These are phyloP conservation scores for Geotrichum restrictum DNA, from an alignment of 1,139 yeast genomes.

Conservation along the genomic window DNA sequence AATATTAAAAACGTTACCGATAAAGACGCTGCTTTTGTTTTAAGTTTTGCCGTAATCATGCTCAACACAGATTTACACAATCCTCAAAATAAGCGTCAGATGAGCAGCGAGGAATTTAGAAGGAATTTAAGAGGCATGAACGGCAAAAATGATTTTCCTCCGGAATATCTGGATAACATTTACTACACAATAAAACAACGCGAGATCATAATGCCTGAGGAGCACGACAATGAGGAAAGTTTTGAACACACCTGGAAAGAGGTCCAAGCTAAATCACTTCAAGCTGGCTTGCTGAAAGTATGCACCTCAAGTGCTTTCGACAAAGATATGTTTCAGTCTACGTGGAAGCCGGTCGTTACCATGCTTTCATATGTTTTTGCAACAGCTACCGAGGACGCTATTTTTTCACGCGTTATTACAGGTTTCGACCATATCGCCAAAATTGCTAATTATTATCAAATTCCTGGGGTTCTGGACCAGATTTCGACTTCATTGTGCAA, in stretches of 20 bases:
- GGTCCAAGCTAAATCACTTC: constrained; percentile 49
- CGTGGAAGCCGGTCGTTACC: constrained; percentile 59
- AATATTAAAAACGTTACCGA: constrained; percentile 37
- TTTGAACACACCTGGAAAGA: constrained; percentile 94
- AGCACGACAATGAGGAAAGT: constrained; percentile 80
- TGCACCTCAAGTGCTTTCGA: constrained; percentile 51
- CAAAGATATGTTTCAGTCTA: constrained; percentile 59
- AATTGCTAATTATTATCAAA: constrained; percentile 62
- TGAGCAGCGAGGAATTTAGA: constrained; percentile 81
- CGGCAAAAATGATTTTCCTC: constrained; percentile 62
- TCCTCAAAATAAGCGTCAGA: constrained; percentile 66
- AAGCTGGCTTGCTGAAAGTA: constrained; percentile 33
- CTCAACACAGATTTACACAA: constrained; percentile 91
- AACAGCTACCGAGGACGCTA: constrained; percentile 86
- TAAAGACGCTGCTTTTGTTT: constrained; percentile 79
- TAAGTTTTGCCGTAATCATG: constrained; percentile 89
- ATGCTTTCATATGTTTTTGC: constrained; percentile 74
- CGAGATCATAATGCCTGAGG: constrained; percentile 97
- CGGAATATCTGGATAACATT: constrained; percentile 71
- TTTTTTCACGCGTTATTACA: constrained; percentile 80
- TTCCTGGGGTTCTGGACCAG: constrained; percentile 57
- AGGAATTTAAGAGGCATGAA: constrained; percentile 77
- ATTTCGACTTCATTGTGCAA: constrained; percentile 61
- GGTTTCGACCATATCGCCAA: constrained; percentile 81
- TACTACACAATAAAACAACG: constrained; percentile 75